A percentile compares a stretch with the other conserved stretches of the same genome.
Evolutionary conservation across 345 rosid genomes (phyloP).

Genomic region (Schrenkiella parvula): DNA sequence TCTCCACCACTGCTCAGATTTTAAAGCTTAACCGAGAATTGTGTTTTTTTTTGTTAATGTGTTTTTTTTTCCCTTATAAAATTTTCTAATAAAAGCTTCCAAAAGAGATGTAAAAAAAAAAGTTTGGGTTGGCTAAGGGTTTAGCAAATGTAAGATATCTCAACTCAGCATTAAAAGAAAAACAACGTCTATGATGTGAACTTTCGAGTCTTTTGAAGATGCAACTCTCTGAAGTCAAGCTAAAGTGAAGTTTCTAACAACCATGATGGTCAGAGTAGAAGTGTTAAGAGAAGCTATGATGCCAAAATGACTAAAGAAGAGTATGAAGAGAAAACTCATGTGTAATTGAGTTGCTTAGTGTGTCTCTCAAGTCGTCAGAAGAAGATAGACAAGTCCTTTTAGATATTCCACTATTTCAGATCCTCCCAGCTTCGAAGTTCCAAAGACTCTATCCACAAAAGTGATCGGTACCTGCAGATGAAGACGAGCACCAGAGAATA

Average conservation of each 20-base stretch:
- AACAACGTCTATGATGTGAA: background rate
- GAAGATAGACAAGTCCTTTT: slow-evolving; percentile 80
- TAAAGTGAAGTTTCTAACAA: slow-evolving; percentile 8
- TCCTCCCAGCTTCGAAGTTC: slow-evolving; percentile 97
- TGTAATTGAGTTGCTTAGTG: slow-evolving; percentile 1
- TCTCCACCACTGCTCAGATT: too few relatives aligned
- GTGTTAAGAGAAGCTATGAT: slow-evolving; percentile 7
- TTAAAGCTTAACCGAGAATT: too few relatives aligned
- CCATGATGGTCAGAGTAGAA: background rate
- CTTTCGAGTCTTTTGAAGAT: background rate
- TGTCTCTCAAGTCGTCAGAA: slow-evolving; percentile 62
- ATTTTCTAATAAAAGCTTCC: too few relatives aligned
- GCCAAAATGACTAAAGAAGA: background rate
- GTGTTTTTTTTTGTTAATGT: too few relatives aligned
- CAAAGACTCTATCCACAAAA: slow-evolving; percentile 88
- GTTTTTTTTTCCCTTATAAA: too few relatives aligned
- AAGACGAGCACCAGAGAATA: background rate
- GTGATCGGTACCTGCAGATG: slow-evolving; percentile 85
- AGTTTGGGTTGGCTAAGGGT: background rate
- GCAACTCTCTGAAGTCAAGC: slow-evolving; percentile 1
- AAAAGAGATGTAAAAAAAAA: too few relatives aligned
- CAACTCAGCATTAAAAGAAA: slow-evolving; percentile 13
- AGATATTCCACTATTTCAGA: slow-evolving; percentile 94
- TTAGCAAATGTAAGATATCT: background rate
- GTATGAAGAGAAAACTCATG: background rate